Conservation (phyloP, 352 stramenopile genomes). For the Pythium scleroteichum region DNA sequence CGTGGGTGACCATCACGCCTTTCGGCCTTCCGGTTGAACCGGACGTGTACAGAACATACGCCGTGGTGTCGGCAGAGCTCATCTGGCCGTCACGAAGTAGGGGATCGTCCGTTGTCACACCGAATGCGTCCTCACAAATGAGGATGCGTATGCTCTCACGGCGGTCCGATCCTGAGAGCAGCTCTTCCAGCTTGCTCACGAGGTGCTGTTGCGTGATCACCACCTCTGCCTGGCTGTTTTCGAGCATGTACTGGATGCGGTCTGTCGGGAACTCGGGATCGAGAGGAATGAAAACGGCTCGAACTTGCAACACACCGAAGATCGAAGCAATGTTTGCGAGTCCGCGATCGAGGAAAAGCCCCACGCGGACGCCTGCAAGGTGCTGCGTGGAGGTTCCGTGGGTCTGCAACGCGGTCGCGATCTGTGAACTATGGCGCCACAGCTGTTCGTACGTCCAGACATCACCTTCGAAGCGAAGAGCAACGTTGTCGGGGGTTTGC, state of each 20-base stretch:
- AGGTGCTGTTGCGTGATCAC: slow-evolving; percentile 46
- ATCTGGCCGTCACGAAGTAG: background rate
- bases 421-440: slow-evolving; percentile 33
- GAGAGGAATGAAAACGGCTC: slow-evolving; percentile 46
- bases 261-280: slow-evolving; percentile 49
- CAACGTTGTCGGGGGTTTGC: slow-evolving; percentile 29
- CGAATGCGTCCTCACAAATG: slow-evolving; percentile 37
- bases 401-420: slow-evolving; percentile 24
- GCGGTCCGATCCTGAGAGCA: slow-evolving; percentile 4
- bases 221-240: slow-evolving; percentile 39
- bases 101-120: background rate
- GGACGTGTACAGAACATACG: slow-evolving; percentile 79
- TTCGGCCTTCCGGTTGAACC: slow-evolving; percentile 71
- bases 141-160: slow-evolving; percentile 19
- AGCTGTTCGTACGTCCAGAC: slow-evolving; percentile 45
- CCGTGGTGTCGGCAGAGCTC: slow-evolving; percentile 19
- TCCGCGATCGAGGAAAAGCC: slow-evolving; percentile 43
- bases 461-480: slow-evolving; percentile 41
- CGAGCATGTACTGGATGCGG: slow-evolving; percentile 51
- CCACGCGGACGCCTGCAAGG: slow-evolving; percentile 32
- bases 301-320: slow-evolving; percentile 36
- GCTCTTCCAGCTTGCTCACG: slow-evolving; percentile 18
- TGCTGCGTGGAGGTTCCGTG: background rate
- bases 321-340: slow-evolving; percentile 47
- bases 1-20: slow-evolving; percentile 65